phyloP scores from a whole-genome alignment of 441 rosid genomes.

The Raphanus hybrid region DNA sequence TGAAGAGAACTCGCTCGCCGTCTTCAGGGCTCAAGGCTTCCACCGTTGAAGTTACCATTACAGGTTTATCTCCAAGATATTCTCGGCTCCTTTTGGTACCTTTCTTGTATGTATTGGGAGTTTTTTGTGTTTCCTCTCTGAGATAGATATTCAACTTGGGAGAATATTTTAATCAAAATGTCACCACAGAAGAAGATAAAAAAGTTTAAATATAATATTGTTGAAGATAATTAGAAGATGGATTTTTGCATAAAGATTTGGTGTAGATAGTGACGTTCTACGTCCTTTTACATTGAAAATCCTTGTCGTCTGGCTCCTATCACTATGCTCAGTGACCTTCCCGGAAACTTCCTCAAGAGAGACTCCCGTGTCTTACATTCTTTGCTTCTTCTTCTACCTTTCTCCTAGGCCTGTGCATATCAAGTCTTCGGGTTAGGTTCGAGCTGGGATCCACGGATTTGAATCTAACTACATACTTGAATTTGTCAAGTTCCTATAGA shows the following conservation, averaged over 20 bases:
- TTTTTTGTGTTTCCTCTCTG: background rate
- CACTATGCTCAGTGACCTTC: slow-evolving; percentile 31
- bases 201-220: background rate
- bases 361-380: slow-evolving; percentile 4
- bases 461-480: no score
- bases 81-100: slow-evolving; percentile 11
- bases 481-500: no score
- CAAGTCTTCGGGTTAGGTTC: no score
- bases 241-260: slow-evolving; percentile 20
- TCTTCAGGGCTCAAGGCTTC: slow-evolving; percentile 42
- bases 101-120: background rate
- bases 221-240: slow-evolving; percentile 1
- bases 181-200: slow-evolving; percentile 24
- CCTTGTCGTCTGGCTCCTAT: slow-evolving; percentile 32
- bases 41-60: slow-evolving; percentile 20
- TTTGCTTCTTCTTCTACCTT: slow-evolving; percentile 8
- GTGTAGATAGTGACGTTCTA: slow-evolving; percentile 31
- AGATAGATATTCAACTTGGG: background rate
- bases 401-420: no score
- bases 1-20: slow-evolving; percentile 34
- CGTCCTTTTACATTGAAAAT: slow-evolving; percentile 26
- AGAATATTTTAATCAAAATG: background rate
- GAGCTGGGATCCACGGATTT: no score
- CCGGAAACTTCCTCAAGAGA: slow-evolving; percentile 33
- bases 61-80: slow-evolving; percentile 15